A percentile compares a stretch with the other conserved stretches of the same genome.
Evolutionary conservation across 192 early-diverging fungal species (phyloP).

Genomic region (Anaeromyces robustus): DNA sequence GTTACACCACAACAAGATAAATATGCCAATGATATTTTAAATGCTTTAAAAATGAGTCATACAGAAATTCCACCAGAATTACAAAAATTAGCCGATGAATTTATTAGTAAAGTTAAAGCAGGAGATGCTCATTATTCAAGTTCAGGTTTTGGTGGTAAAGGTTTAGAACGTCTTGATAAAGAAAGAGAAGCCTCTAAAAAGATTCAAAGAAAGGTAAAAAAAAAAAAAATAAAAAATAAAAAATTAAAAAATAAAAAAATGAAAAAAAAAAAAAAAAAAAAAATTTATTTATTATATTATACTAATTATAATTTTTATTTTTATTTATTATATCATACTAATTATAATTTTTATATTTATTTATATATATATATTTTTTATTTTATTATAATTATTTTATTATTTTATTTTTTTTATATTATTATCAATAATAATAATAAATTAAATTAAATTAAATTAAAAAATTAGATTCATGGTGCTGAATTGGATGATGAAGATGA

Average conservation of each 20-base stretch:
- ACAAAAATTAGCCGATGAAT: constrained; percentile 57
- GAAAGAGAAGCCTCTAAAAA: constrained; percentile 78
- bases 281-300: too few species aligned
- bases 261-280: not conserved
- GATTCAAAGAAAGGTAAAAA: constrained; percentile 65
- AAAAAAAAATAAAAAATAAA: too few species aligned
- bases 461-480: not conserved
- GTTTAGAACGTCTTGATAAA: constrained; percentile 82
- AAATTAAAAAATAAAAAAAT: too few species aligned
- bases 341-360: not conserved
- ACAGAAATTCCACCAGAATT: constrained; percentile 60
- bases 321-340: too few species aligned
- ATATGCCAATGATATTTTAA: constrained; percentile 80
- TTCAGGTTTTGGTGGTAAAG: constrained; percentile 92
- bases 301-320: too few species aligned
- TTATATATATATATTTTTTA: not conserved
- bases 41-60: constrained; percentile 67
- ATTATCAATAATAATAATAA: too few species aligned
- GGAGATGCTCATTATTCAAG: constrained; percentile 52
- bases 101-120: constrained; percentile 61
- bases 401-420: too few species aligned
- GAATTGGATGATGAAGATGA: constrained; percentile 39
- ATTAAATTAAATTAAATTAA: not conserved
- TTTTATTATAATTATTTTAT: not conserved
- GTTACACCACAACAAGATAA: constrained; percentile 86